Base-by-base conservation (phyloP, 441 rosid species). In the Pelargonium fulgidum region DNA sequence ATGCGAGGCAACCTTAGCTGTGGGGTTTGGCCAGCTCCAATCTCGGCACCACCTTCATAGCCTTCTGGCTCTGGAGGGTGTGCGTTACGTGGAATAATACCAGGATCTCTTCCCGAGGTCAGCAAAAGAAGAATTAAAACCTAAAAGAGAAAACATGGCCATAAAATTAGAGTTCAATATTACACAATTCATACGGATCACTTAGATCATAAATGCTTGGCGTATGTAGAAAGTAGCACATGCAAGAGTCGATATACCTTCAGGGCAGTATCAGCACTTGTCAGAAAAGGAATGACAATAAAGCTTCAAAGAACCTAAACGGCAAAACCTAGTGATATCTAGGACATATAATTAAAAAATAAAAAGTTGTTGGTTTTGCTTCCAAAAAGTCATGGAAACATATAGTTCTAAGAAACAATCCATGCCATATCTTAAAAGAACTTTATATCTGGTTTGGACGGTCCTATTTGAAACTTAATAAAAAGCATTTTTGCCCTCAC, bases 21-120 rank as follows among this genome's bases (percentile, higher is more conserved):
- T 64, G 94, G 91, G 48, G 94, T 89, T 74, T 78, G 92, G 64
- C 87, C 85, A 68, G 79, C 81, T 66, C 81, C 86, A 1, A 72
- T 74, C 70, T 89, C 93, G 24, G 73, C 77, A 20, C 83, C 78
- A 26, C 83, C 85, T 72, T 85, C 96, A 80, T 74, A 81, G 73
- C 79, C 80, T 73, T 89, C 94, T 47, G 84, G 92, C 62, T 94
- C 99, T 1, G 97, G 98, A 68, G 98, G 99, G 44, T 86, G 87
- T 41, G 86, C 70, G 76, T 87, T 92, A 39, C 97, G 92, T 5
- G 97, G 91, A 75, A 89, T 72, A 66, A 94, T 89, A 61, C 99
- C 99, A 17, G 99, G 99, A 81, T 94, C 99, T 82, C 97, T 88
- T 80, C 87, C 99, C 7, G 99, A 90, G 29, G 98, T 85, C 73